Percentiles rank a stretch among this genome's conserved stretches.
Evolutionary conservation across 345 rosid genomes (phyloP).

Genomic region (Pistacia vera): DNA sequence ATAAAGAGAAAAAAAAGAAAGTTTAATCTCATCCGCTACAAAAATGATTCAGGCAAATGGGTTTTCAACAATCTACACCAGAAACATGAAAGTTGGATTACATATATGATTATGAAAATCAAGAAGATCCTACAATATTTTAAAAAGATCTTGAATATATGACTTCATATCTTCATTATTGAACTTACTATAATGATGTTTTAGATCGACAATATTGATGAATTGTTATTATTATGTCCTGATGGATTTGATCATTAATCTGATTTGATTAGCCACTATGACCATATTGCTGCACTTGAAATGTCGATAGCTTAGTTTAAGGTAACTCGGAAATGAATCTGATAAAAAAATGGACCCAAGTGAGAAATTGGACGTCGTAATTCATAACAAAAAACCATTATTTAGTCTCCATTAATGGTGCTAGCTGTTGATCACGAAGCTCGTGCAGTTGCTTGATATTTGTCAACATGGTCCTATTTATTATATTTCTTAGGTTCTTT

Average conservation of each 20-base stretch:
- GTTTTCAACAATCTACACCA: constrained; percentile 8
- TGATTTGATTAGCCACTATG: background rate
- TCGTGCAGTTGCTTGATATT: too few relatives aligned
- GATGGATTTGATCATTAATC: too few relatives aligned
- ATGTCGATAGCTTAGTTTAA: background rate
- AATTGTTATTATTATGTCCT: background rate
- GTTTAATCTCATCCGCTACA: background rate
- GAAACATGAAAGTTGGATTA: background rate
- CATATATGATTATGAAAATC: background rate
- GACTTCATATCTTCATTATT: constrained; percentile 1
- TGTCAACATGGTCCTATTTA: too few relatives aligned
- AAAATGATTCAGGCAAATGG: constrained; percentile 10
- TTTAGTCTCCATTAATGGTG: background rate
- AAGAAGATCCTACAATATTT: constrained; percentile 5
- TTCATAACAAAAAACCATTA: background rate
- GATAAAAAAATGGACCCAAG: background rate
- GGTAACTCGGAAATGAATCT: background rate
- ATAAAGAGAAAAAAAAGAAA: too few relatives aligned
- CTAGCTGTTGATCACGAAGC: background rate
- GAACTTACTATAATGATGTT: constrained; percentile 10
- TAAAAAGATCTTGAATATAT: constrained; percentile 10
- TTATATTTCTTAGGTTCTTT: too few relatives aligned
- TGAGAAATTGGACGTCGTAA: too few relatives aligned
- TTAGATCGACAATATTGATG: constrained; percentile 10
- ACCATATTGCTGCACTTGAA: constrained; percentile 7